Percentiles rank a stretch among this genome's conserved stretches.
Evolutionary conservation across 2,329 filamentous ascomycete genomes (phyloP).

Genomic region (Fusarium praegraminearum): DNA sequence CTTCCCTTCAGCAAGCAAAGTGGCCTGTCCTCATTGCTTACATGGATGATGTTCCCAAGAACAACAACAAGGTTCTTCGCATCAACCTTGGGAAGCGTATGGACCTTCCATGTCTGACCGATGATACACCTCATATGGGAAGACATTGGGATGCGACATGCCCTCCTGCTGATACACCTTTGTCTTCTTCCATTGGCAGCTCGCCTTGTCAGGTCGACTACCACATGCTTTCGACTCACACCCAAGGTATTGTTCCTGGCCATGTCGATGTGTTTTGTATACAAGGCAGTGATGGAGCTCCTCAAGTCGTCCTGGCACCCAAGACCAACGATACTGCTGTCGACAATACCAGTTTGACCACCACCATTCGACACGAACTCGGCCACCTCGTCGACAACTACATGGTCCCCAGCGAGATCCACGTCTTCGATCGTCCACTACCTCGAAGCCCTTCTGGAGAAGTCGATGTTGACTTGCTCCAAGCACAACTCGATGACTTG

Average conservation of each 20-base stretch:
- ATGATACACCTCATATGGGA: background rate
- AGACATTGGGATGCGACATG: conserved; percentile 3
- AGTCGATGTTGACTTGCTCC: background rate
- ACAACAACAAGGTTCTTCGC: conserved; percentile 15
- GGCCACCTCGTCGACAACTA: background rate
- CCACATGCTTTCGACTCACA: fast-evolving
- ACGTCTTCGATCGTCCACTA: background rate
- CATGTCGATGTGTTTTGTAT: conserved; percentile 3
- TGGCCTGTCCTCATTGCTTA: conserved; percentile 14
- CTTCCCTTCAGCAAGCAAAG: conserved; percentile 6
- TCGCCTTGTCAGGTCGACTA: background rate
- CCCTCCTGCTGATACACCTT: background rate
- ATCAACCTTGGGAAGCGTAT: conserved; percentile 2
- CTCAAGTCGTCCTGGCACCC: background rate
- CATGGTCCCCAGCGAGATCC: background rate
- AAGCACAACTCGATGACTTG: background rate
- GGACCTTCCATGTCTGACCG: background rate
- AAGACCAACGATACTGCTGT: fast-evolving
- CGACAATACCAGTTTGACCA: fast-evolving
- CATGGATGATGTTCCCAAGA: conserved; percentile 15
- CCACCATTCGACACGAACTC: background rate
- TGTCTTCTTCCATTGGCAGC: background rate
- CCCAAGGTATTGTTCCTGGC: background rate
- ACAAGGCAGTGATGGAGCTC: background rate
- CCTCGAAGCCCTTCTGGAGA: fast-evolving